Evolutionary conservation across 371 early-diverging fungal genomes (phyloP).

Genomic region (Circinella umbellata): DNA sequence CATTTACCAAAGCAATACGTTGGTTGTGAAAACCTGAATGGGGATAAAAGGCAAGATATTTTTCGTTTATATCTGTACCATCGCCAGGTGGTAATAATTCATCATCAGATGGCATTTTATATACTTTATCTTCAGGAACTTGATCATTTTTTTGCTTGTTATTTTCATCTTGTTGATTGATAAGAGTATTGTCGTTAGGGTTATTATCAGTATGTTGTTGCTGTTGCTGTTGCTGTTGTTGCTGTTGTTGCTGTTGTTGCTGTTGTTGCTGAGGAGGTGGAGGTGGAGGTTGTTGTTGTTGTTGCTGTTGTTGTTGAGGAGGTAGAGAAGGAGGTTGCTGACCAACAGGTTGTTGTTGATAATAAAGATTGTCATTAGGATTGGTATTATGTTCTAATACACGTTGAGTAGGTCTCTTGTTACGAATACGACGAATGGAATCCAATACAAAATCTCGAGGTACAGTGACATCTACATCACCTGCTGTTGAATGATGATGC

Average conservation of each 20-base stretch:
- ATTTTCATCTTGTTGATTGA: too few relatives aligned
- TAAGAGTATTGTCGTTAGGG: neutral
- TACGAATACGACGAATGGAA: constrained; percentile 16
- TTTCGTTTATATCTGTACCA: constrained; percentile 25
- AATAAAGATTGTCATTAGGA: too few relatives aligned
- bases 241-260: neutral
- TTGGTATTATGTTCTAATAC: neutral
- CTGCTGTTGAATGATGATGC: neutral
- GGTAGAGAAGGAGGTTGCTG: neutral
- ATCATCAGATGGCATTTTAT: constrained; percentile 17
- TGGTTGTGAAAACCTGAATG: constrained; percentile 72
- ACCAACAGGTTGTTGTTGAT: too few relatives aligned
- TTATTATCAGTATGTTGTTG: neutral
- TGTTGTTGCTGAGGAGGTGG: neutral
- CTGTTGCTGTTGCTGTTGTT: neutral
- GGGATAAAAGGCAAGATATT: constrained; percentile 58
- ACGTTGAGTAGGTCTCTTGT: constrained; percentile 6
- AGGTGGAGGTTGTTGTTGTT: neutral
- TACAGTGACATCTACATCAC: constrained; percentile 15
- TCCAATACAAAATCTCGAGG: constrained; percentile 21
- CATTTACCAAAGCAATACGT: constrained; percentile 59
- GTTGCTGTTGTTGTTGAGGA: neutral
- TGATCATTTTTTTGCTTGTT: neutral
- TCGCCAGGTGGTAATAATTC: constrained; percentile 21
- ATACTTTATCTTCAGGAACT: constrained; percentile 22